Percentiles rank a stretch among this genome's conserved stretches.
Conservation (phyloP, 306 rosid species). For the Fragaria vesca region DNA sequence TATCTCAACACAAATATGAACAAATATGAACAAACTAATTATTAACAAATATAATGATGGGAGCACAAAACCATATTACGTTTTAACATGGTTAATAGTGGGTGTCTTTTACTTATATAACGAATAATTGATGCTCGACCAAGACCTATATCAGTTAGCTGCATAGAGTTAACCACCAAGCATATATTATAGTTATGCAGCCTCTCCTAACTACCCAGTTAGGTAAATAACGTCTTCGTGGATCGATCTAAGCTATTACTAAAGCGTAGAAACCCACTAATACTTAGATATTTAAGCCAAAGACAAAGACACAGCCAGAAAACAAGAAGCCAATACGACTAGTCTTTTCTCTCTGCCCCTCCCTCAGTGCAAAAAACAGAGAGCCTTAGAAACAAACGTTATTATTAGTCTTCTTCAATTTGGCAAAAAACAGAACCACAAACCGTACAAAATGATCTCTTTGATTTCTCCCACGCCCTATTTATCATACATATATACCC, state of each 20-base stretch:
- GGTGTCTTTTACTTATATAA: not conserved
- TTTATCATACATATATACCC: not conserved
- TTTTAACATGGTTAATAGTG: not conserved
- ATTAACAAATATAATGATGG: not conserved
- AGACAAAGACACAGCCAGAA: too few species aligned
- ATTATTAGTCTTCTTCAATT: too few species aligned
- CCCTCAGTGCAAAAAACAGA: too few species aligned
- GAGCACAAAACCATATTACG: not conserved
- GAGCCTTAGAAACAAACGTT: too few species aligned
- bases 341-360: too few species aligned
- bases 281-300: too few species aligned
- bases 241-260: not conserved
- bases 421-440: too few species aligned
- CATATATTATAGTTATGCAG: not conserved
- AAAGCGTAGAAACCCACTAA: too few species aligned
- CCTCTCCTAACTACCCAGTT: slow-evolving; percentile 5
- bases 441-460: not conserved
- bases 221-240: slow-evolving; percentile 15
- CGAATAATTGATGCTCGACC: not conserved
- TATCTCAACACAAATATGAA: not conserved
- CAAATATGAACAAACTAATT: not conserved
- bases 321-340: too few species aligned
- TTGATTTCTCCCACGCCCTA: slow-evolving; percentile 6
- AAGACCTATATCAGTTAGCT: not conserved
- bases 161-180: not conserved